Evolutionary conservation across 768 basidiomycete species (phyloP).

Genomic region (Fomitopsis pulvina): DNA sequence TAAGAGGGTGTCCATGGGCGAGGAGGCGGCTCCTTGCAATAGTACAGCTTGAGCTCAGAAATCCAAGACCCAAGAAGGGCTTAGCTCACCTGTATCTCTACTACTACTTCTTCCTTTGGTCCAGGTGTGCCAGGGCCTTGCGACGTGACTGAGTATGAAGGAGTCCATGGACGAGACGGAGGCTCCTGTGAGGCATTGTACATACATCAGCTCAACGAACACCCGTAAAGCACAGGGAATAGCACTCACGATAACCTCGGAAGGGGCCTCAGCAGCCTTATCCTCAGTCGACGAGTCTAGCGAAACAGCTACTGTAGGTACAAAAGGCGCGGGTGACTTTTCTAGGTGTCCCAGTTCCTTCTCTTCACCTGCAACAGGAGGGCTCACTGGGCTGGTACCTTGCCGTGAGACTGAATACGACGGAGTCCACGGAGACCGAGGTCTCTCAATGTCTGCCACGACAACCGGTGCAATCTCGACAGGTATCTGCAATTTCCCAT

Average conservation of each 20-base stretch:
- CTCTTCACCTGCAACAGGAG: slow-evolving; percentile 8
- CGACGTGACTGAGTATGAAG: slow-evolving; percentile 31
- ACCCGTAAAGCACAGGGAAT: background rate
- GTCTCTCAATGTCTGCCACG: slow-evolving; percentile 5
- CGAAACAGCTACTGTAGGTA: background rate
- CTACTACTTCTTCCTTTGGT: slow-evolving; percentile 2
- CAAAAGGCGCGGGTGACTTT: slow-evolving; percentile 4
- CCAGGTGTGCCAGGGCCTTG: slow-evolving; percentile 23
- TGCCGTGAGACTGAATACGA: slow-evolving; percentile 27
- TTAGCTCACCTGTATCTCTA: background rate
- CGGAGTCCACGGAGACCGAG: slow-evolving; percentile 27
- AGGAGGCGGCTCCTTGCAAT: slow-evolving; percentile 14
- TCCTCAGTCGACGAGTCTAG: background rate
- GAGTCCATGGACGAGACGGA: slow-evolving; percentile 30
- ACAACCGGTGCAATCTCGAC: background rate
- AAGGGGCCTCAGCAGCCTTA: background rate
- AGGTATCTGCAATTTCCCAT: background rate
- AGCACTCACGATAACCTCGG: background rate
- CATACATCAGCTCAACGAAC: background rate
- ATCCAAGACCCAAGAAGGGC: background rate
- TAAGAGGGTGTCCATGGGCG: slow-evolving; percentile 35
- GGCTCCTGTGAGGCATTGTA: background rate
- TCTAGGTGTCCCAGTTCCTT: slow-evolving; percentile 16
- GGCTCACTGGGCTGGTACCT: slow-evolving; percentile 15
- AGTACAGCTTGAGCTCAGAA: background rate